phyloP scores from a whole-genome alignment of 78 protist species.

The Dictyostelium discoideum region dicty_2.7 NC_007091.3:1011501-1012000 shows the following conservation, averaged over 20 bases:
- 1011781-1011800: slow-evolving; percentile 63
- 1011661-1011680: slow-evolving; percentile 10
- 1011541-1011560: slow-evolving; percentile 38
- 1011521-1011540: slow-evolving; percentile 15
- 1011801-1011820: slow-evolving; percentile 75
- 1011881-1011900: slow-evolving; percentile 62
- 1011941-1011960: slow-evolving; percentile 44
- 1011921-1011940: slow-evolving; percentile 47
- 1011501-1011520: not conserved
- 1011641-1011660: no score
- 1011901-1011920: slow-evolving; percentile 67
- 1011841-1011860: slow-evolving; percentile 66
- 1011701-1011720: slow-evolving; percentile 72
- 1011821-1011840: slow-evolving; percentile 72
- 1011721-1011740: slow-evolving; percentile 42
- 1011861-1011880: slow-evolving; percentile 61
- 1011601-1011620: not conserved
- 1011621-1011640: not conserved
- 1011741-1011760: slow-evolving; percentile 63
- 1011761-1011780: slow-evolving; percentile 59
- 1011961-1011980: slow-evolving; percentile 58
- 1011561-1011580: slow-evolving; percentile 71
- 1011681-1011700: slow-evolving; percentile 71
- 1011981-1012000: slow-evolving; percentile 65
- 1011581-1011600: slow-evolving; percentile 76